Percentiles rank a stretch among this genome's conserved stretches.
phyloP scores from a whole-genome alignment of 208 protist genomes.

The Blechomonas ayalai region DNA sequence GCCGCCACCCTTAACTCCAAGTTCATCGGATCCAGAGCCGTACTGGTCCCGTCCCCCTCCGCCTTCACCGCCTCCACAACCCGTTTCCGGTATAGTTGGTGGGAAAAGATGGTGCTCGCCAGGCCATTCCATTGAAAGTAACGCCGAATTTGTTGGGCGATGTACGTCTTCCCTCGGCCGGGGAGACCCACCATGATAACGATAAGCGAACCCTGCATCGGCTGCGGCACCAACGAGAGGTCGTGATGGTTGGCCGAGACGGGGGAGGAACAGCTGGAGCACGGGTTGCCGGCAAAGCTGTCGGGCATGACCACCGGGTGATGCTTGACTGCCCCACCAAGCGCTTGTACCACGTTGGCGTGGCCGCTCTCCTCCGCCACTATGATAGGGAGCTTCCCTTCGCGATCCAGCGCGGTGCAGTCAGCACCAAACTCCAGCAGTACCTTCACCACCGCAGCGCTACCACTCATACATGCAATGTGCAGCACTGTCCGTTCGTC shows the following conservation, averaged over 20 bases:
- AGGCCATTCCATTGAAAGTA: conserved; percentile 90
- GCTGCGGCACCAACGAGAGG: conserved; percentile 70
- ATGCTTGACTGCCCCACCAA: conserved; percentile 12
- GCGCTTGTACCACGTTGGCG: conserved; percentile 37
- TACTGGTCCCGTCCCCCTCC: neutral
- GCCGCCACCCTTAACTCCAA: conserved; percentile 29
- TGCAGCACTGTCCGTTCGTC: conserved; percentile 73
- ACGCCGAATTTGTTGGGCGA: conserved; percentile 82
- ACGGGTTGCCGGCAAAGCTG: conserved; percentile 12
- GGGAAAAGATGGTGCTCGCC: conserved; percentile 63
- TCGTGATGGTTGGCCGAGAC: conserved; percentile 32
- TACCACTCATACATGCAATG: conserved; percentile 61
- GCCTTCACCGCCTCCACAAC: conserved; percentile 13
- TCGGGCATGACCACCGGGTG: conserved; percentile 11
- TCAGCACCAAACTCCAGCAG: conserved; percentile 72
- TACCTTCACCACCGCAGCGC: conserved; percentile 35
- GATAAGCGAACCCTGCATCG: conserved; percentile 83
- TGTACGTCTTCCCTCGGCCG: conserved; percentile 83
- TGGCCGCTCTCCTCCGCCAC: conserved; percentile 57
- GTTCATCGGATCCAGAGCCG: conserved; percentile 11
- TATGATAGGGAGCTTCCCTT: conserved; percentile 51
- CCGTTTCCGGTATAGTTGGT: conserved; percentile 36
- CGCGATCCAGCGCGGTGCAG: conserved; percentile 29
- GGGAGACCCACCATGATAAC: conserved; percentile 89
- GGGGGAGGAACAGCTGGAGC: conserved; percentile 19